A percentile compares a stretch with the other conserved stretches of the same genome.
These are phyloP conservation scores for Solidago caesia DNA, from an alignment of 129 eudicot species.

Conservation along the genomic window DNA sequence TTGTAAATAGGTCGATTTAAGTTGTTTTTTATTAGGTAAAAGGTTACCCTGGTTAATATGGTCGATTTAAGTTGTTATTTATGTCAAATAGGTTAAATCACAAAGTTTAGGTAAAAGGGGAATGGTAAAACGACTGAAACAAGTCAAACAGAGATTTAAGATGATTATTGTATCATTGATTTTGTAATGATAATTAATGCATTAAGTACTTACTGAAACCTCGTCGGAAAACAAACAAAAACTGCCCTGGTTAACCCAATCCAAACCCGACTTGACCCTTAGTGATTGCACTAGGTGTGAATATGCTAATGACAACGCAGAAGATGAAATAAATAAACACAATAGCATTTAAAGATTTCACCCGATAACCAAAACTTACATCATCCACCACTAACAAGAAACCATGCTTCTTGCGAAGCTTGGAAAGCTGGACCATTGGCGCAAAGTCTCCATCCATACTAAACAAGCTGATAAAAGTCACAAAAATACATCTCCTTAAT, in stretches of 20 bases:
- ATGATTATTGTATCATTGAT: neutral
- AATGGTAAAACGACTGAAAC: neutral
- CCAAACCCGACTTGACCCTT: neutral
- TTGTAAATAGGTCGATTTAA: neutral
- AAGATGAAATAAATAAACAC: neutral
- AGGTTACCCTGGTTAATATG: neutral
- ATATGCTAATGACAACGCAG: neutral
- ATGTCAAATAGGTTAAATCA: neutral
- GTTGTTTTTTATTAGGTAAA: neutral
- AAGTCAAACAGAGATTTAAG: neutral
- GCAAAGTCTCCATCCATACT: slow-evolving; percentile 99
- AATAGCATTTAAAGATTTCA: neutral
- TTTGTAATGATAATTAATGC: neutral
- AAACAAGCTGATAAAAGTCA: slow-evolving; percentile 76
- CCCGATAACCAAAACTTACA: slow-evolving; percentile 50
- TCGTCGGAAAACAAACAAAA: neutral
- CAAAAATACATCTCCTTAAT: slow-evolving; percentile 33
- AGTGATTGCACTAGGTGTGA: slow-evolving; percentile 11
- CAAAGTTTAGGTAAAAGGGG: neutral
- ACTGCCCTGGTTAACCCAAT: neutral
- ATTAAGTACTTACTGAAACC: neutral
- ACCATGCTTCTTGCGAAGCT: slow-evolving; percentile 89
- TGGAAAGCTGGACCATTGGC: slow-evolving; percentile 83
- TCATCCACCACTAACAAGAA: slow-evolving; percentile 96
- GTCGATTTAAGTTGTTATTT: neutral